A percentile compares a stretch with the other conserved stretches of the same genome.
Conservation (phyloP, 805 yeast genomes). For the Barnettozyma botsteinii region DNA sequence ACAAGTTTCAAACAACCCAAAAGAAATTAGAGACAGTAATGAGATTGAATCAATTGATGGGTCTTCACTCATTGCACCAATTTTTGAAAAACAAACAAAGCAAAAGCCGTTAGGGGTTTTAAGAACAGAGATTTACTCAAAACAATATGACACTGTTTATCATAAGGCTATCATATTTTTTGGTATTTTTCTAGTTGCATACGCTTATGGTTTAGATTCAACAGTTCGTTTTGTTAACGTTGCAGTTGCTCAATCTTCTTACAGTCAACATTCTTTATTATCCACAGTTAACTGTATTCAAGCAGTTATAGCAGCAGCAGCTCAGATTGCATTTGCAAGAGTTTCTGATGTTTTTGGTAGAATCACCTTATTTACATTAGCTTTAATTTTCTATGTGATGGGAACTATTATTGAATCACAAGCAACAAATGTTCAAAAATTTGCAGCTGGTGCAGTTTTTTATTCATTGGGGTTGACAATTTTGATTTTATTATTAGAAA, state of each 20-base stretch:
- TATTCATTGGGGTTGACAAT: slow-evolving; percentile 51
- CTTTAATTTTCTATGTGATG: slow-evolving; percentile 45
- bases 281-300: slow-evolving; percentile 48
- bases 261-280: slow-evolving; percentile 41
- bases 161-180: slow-evolving; percentile 40
- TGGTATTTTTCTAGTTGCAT: slow-evolving; percentile 48
- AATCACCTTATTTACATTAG: slow-evolving; percentile 38
- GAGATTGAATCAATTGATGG: not conserved
- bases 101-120: slow-evolving; percentile 38
- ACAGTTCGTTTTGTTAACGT: slow-evolving; percentile 31
- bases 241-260: slow-evolving; percentile 43
- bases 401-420: slow-evolving; percentile 55
- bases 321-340: slow-evolving; percentile 52
- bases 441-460: slow-evolving; percentile 51
- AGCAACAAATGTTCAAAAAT: slow-evolving; percentile 45
- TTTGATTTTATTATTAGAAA: slow-evolving; percentile 45
- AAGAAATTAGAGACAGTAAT: not conserved
- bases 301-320: slow-evolving; percentile 50
- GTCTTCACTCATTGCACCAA: not conserved
- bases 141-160: slow-evolving; percentile 35
- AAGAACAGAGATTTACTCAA: slow-evolving; percentile 48
- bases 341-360: slow-evolving; percentile 54
- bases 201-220: slow-evolving; percentile 55
- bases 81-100: slow-evolving; percentile 1
- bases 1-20: not conserved